A percentile compares a stretch with the other conserved stretches of the same genome.
phyloP scores from a whole-genome alignment of 108 stramenopile genomes.

The Fistulifera solaris region DNA sequence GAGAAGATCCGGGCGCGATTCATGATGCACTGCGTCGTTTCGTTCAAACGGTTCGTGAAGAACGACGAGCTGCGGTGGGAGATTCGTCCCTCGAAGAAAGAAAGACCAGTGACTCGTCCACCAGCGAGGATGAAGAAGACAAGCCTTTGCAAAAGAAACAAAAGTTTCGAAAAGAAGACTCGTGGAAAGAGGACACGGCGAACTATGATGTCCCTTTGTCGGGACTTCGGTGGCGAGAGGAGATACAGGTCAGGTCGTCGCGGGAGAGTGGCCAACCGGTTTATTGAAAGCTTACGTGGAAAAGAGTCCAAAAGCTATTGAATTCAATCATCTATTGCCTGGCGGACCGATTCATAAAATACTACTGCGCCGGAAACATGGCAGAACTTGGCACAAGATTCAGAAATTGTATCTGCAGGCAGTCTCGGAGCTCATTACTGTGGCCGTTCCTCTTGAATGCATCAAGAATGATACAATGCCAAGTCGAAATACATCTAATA shows the following conservation, averaged over 20 bases:
- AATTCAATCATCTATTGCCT: constrained; percentile 54
- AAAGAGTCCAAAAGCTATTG: constrained; percentile 59
- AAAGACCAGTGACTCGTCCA: constrained; percentile 14
- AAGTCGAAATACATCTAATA: background rate
- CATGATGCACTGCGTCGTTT: constrained; percentile 44
- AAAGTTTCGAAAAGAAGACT: constrained; percentile 34
- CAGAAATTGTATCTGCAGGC: constrained; percentile 32
- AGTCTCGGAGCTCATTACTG: constrained; percentile 34
- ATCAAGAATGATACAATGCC: constrained; percentile 6
- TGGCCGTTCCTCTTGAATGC: constrained; percentile 35
- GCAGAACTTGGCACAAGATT: constrained; percentile 22
- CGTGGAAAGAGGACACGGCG: constrained; percentile 67
- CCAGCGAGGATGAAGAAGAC: constrained; percentile 20
- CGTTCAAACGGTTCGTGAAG: constrained; percentile 23
- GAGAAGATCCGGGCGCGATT: constrained; percentile 54
- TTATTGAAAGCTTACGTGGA: constrained; percentile 60
- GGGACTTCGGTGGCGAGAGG: constrained; percentile 70
- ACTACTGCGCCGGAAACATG: constrained; percentile 22
- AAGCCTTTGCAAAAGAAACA: constrained; percentile 14
- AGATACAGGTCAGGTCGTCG: constrained; percentile 28
- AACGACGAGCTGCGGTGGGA: constrained; percentile 37
- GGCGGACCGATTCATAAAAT: constrained; percentile 33
- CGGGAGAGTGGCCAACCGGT: constrained; percentile 66
- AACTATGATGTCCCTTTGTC: constrained; percentile 77
- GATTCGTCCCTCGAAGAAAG: constrained; percentile 11